phyloP scores from a whole-genome alignment of 1,284 basidiomycete genomes.

The Marasmius oreades region DNA sequence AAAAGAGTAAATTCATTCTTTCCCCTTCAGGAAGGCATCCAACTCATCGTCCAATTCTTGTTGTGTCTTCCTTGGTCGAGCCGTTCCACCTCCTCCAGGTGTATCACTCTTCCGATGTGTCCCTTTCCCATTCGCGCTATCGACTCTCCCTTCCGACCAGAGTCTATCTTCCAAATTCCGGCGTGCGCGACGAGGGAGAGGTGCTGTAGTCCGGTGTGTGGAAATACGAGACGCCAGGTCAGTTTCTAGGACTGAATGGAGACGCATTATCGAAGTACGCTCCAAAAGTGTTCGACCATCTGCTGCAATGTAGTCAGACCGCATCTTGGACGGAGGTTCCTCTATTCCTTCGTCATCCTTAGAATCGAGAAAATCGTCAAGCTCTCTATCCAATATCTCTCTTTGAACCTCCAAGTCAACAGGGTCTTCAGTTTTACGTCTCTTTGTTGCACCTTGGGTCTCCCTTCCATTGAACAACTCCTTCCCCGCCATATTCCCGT shows the following conservation, averaged over 20 bases:
- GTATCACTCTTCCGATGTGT: constrained; percentile 25
- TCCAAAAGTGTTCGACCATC: constrained; percentile 51
- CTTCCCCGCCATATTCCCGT: constrained; percentile 49
- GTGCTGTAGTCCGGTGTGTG: constrained; percentile 17
- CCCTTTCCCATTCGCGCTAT: constrained; percentile 22
- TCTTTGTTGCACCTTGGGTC: constrained; percentile 21
- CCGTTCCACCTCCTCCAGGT: constrained; percentile 20
- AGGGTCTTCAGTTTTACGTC: constrained; percentile 21
- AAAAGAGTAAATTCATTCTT: constrained; percentile 20
- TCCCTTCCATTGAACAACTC: constrained; percentile 22
- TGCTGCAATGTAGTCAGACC: constrained; percentile 53
- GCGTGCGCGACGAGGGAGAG: constrained; percentile 37
- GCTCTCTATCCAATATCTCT: constrained; percentile 11
- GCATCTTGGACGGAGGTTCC: constrained; percentile 57
- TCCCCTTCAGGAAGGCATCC: constrained; percentile 65
- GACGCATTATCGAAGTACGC: constrained; percentile 45
- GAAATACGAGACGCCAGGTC: constrained; percentile 43
- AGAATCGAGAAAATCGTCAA: constrained; percentile 15
- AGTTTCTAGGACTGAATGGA: constrained; percentile 23
- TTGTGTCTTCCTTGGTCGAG: constrained; percentile 53
- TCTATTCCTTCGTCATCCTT: constrained; percentile 21
- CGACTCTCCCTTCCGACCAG: constrained; percentile 14
- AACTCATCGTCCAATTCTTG: constrained; percentile 75
- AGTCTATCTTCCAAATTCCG: constrained; percentile 12
- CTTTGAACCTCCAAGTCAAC: not conserved